Evolutionary conservation across 345 rosid genomes (phyloP), one percentile per base, ranked within the genome.

Genomic region (Abelmoschus esculentus): DNA sequence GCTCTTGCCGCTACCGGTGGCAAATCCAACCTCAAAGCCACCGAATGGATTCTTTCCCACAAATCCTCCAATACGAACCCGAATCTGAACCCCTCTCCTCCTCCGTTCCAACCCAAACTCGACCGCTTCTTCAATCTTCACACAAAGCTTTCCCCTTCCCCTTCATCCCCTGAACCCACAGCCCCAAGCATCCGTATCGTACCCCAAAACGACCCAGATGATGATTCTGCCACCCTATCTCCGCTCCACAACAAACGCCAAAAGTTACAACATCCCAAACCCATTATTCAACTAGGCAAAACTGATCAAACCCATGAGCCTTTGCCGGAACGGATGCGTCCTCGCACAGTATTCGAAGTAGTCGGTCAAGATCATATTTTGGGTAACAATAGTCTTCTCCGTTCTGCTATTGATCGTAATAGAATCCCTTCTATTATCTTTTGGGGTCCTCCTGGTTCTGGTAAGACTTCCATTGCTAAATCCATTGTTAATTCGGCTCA

Each of bases 381-480:
- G 64, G 79, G 84, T 4, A 82, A 72, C 58, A 66, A 75, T 38
- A 83, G 91, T 13, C 76, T 86, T 61, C 86, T 89, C 74, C 86
- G 81, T 58, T 84, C 90, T 11, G 85, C 96, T 59, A 75, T 86
- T 31, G 74, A 79, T 0, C 76, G 81, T 53, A 83, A 80, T 36
- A 84, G 89, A 49, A 83, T 91, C 61, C 96, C 96, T 64, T 91
- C 96, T 4, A 72, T 91, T 3, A 55, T 89, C 71, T 83, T 91
- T 38, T 89, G 97, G 97, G 97, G 96, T 1, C 97, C 96, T 3
- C 91, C 97, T 19, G 96, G 96, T 4, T 82, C 93, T 0, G 97
- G 97, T n/a, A 91, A 91, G 83, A 89, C 97, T 75, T 87, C 96
- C 26, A 73, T 89, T 58, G 93, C 89, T n/a, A 83, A 79, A 67